phyloP scores from a whole-genome alignment of 345 rosid genomes.

The Eucalyptus sideroxylon region DNA sequence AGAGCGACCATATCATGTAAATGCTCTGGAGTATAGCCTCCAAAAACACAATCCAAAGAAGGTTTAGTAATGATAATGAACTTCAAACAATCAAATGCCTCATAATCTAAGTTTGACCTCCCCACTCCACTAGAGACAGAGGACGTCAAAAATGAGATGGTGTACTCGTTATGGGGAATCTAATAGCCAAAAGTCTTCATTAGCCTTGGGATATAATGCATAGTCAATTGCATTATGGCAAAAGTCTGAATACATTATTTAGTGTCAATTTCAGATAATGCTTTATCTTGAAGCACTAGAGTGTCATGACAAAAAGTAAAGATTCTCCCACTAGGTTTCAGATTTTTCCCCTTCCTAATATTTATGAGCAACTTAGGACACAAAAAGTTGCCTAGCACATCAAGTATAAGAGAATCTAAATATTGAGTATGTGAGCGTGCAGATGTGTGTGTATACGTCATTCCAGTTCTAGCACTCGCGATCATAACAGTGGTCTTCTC shows the following conservation, averaged over 20 bases:
- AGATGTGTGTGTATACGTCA: background rate
- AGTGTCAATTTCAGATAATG: background rate
- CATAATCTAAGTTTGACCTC: background rate
- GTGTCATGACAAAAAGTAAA: background rate
- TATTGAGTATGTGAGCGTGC: background rate
- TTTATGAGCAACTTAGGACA: background rate
- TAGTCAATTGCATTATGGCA: background rate
- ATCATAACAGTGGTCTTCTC: background rate
- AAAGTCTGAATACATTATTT: background rate
- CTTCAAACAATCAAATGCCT: background rate
- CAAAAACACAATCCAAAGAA: background rate
- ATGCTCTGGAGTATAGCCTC: background rate
- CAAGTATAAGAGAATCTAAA: background rate
- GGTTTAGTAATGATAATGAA: background rate
- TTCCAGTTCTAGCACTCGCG: background rate
- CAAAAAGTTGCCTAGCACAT: background rate
- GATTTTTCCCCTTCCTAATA: background rate
- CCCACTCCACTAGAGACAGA: background rate
- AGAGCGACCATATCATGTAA: background rate
- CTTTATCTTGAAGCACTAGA: background rate
- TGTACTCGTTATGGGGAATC: background rate
- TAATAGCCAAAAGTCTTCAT: background rate
- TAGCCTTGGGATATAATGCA: background rate
- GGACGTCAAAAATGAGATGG: background rate
- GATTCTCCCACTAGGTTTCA: background rate